These are phyloP conservation scores for Macrophomina tecta DNA, from an alignment of 2,329 filamentous ascomycete genomes.

Conservation along the genomic window DNA sequence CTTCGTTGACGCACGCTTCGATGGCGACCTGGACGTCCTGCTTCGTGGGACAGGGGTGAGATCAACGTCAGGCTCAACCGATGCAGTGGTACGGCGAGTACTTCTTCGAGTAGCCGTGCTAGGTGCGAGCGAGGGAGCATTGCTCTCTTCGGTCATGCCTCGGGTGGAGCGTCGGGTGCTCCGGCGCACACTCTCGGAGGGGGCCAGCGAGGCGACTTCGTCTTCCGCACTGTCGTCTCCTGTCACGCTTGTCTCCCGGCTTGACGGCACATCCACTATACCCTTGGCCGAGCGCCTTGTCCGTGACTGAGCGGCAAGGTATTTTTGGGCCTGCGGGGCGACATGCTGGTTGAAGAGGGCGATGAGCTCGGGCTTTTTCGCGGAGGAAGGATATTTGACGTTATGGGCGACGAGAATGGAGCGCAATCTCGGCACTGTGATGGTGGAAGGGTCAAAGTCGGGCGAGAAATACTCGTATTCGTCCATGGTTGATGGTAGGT, in stretches of 20 bases:
- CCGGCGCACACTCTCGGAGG: conserved; percentile 30
- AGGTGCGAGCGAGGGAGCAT: conserved; percentile 43
- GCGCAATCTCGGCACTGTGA: conserved; percentile 87
- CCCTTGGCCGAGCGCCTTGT: conserved; percentile 88
- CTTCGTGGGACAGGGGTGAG: conserved; percentile 30
- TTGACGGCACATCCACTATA: conserved; percentile 72
- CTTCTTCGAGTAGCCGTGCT: conserved; percentile 11
- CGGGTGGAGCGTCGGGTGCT: conserved; percentile 46
- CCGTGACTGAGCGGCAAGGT: conserved; percentile 75
- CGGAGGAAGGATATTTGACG: conserved; percentile 81
- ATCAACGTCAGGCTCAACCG: conserved; percentile 25
- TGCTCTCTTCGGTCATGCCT: conserved; percentile 45
- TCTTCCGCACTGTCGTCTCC: conserved; percentile 61
- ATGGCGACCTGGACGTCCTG: conserved; percentile 40
- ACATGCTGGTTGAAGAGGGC: conserved; percentile 82
- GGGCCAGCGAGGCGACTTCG: conserved; percentile 35
- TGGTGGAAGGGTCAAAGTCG: conserved; percentile 80
- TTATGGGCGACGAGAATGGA: conserved; percentile 91
- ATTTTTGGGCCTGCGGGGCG: conserved; percentile 75
- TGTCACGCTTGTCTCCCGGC: conserved; percentile 67
- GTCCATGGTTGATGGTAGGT: conserved; percentile 41
- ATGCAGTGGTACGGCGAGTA: conserved; percentile 22
- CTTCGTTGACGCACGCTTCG: conserved; percentile 50
- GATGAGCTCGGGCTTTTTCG: conserved; percentile 89
- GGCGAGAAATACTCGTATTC: conserved; percentile 76